Conservation (phyloP, 352 stramenopile genomes). For the Phytopythium aichiense region DNA sequence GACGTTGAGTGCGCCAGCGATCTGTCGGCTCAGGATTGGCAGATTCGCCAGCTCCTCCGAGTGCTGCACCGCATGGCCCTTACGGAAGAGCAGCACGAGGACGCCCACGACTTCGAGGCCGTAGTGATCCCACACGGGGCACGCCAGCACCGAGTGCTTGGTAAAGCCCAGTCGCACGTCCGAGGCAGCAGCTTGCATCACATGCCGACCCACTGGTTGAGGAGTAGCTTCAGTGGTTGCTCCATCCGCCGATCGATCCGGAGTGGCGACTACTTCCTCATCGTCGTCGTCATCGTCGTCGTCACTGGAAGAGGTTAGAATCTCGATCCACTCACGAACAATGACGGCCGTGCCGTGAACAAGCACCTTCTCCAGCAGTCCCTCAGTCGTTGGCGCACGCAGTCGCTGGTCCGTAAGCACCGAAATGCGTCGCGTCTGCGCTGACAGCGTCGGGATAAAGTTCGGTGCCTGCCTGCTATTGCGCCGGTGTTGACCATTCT, state of each 20-base stretch:
- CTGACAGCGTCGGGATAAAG: constrained; percentile 25
- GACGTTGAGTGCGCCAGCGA: constrained; percentile 65
- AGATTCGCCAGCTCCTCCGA: constrained; percentile 51
- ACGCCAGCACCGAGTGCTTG: constrained; percentile 58
- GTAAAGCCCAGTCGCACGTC: constrained; percentile 51
- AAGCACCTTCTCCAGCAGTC: constrained; percentile 56
- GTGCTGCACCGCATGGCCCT: constrained; percentile 16
- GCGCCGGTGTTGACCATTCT: background rate
- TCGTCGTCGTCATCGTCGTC: constrained; percentile 2
- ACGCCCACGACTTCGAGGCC: constrained; percentile 62
- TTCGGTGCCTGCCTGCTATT: constrained; percentile 13
- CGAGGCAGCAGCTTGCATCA: constrained; percentile 28
- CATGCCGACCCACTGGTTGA: constrained; percentile 21
- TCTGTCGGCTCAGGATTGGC: constrained; percentile 59
- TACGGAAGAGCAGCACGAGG: constrained; percentile 54
- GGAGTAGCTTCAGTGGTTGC: background rate
- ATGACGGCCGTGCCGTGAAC: constrained; percentile 39
- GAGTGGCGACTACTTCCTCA: background rate
- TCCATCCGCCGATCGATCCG: background rate
- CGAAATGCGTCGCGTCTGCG: constrained; percentile 47
- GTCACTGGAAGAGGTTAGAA: background rate
- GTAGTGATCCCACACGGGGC: constrained; percentile 63
- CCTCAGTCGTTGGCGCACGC: constrained; percentile 38
- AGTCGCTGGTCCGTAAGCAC: constrained; percentile 62
- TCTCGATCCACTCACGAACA: constrained; percentile 42